Conservation (phyloP, 495 filamentous ascomycete species). For the Glutinoglossum americanum region DNA sequence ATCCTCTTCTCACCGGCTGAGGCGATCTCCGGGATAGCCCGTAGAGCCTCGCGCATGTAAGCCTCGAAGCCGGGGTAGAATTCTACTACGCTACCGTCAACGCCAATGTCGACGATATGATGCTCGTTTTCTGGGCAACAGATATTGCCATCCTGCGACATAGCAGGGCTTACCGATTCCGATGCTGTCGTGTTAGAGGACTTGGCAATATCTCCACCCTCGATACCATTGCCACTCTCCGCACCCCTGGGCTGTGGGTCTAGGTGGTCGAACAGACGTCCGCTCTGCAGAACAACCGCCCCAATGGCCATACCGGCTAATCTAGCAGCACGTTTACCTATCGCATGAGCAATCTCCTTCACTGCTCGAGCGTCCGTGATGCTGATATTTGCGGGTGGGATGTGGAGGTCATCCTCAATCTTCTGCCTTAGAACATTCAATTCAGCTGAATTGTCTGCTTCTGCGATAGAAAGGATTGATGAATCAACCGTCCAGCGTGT, state of each 20-base stretch:
- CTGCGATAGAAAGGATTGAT: slow-evolving; percentile 57
- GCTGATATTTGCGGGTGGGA: slow-evolving; percentile 36
- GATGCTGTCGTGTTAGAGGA: too few species aligned
- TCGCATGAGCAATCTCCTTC: slow-evolving; percentile 54
- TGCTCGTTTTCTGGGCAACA: background rate
- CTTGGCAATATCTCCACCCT: too few species aligned
- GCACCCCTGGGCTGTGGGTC: background rate
- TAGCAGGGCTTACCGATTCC: too few species aligned
- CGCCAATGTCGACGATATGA: slow-evolving; percentile 61
- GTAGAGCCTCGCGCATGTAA: slow-evolving; percentile 53
- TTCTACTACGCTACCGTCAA: slow-evolving; percentile 78
- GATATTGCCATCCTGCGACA: too few species aligned
- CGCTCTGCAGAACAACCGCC: background rate
- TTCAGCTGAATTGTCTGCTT: slow-evolving; percentile 45
- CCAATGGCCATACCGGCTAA: slow-evolving; percentile 44
- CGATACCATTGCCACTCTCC: too few species aligned
- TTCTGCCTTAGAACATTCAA: slow-evolving; percentile 44
- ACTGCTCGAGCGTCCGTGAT: slow-evolving; percentile 61
- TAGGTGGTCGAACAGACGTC: background rate
- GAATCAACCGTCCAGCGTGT: slow-evolving; percentile 38
- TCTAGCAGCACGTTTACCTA: slow-evolving; percentile 71
- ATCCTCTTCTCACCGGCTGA: slow-evolving; percentile 52
- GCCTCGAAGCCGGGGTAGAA: slow-evolving; percentile 77
- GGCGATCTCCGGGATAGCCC: slow-evolving; percentile 50
- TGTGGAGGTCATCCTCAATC: slow-evolving; percentile 48